Conservation (phyloP, 768 basidiomycete genomes). For the Ramaria sp. region DNA sequence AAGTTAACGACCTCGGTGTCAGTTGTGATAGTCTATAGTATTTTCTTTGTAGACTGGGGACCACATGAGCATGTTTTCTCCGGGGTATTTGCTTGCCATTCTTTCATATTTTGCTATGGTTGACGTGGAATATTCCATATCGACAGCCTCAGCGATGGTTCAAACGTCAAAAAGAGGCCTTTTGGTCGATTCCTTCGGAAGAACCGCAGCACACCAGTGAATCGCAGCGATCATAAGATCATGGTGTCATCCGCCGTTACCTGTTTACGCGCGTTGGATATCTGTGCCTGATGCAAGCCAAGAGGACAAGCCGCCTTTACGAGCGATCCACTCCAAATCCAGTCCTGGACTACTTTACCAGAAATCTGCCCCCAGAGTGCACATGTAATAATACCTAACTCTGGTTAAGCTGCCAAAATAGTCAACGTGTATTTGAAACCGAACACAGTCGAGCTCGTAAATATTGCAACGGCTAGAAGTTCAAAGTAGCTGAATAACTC, state of each 20-base stretch:
- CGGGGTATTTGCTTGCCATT: neutral
- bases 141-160: constrained; percentile 8
- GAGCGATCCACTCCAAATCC: too few species aligned
- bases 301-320: too few species aligned
- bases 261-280: neutral
- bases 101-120: neutral
- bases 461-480: too few species aligned
- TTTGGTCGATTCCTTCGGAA: constrained; percentile 8
- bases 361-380: too few species aligned
- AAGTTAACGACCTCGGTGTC: neutral
- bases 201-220: neutral
- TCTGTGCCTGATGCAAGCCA: too few species aligned
- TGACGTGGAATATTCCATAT: neutral
- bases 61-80: constrained; percentile 8
- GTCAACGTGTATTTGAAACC: too few species aligned
- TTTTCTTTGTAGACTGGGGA: constrained; percentile 9
- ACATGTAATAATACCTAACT: too few species aligned
- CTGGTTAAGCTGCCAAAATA: too few species aligned
- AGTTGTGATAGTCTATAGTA: constrained; percentile 3
- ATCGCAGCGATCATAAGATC: neutral
- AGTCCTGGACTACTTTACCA: too few species aligned
- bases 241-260: neutral
- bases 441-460: too few species aligned
- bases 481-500: too few species aligned
- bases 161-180: constrained; percentile 6